Conservation (phyloP, 1,139 yeast species). For the Taphrina communis region DNA sequence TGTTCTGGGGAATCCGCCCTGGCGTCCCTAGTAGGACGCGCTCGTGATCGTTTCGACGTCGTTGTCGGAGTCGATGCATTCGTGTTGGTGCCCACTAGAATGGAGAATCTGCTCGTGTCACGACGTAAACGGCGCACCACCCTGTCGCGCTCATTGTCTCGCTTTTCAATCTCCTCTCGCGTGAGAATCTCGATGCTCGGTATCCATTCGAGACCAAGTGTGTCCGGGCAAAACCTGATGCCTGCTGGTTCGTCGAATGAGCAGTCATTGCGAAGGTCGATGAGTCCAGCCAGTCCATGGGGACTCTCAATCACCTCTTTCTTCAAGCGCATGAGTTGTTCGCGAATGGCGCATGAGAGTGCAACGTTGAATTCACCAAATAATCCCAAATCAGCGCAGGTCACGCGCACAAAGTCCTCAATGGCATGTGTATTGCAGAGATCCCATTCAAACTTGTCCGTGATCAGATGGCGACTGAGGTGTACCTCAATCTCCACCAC, state of each 20-base stretch:
- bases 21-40: constrained; percentile 39
- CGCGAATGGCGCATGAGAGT: constrained; percentile 85
- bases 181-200: constrained; percentile 85
- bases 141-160: constrained; percentile 94
- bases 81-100: constrained; percentile 49
- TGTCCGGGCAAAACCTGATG: constrained; percentile 65
- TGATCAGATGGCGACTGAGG: constrained; percentile 80
- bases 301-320: constrained; percentile 83
- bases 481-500: constrained; percentile 82
- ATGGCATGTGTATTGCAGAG: constrained; percentile 70
- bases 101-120: constrained; percentile 70
- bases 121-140: constrained; percentile 88
- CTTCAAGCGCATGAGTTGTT: constrained; percentile 73
- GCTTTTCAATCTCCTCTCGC: constrained; percentile 90
- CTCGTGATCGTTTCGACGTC: constrained; percentile 30
- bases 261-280: constrained; percentile 63
- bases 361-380: constrained; percentile 88
- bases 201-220: constrained; percentile 78
- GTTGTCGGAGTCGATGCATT: constrained; percentile 27
- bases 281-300: constrained; percentile 55
- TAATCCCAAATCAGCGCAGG: constrained; percentile 84
- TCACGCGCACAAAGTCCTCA: constrained; percentile 78
- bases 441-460: constrained; percentile 97
- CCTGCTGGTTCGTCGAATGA: constrained; percentile 69
- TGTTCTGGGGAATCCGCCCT: constrained; percentile 35